Evolutionary conservation across 176 grass and related monocot species (phyloP), one percentile per base, ranked within the genome.

Genomic region (Eleusine indica): DNA sequence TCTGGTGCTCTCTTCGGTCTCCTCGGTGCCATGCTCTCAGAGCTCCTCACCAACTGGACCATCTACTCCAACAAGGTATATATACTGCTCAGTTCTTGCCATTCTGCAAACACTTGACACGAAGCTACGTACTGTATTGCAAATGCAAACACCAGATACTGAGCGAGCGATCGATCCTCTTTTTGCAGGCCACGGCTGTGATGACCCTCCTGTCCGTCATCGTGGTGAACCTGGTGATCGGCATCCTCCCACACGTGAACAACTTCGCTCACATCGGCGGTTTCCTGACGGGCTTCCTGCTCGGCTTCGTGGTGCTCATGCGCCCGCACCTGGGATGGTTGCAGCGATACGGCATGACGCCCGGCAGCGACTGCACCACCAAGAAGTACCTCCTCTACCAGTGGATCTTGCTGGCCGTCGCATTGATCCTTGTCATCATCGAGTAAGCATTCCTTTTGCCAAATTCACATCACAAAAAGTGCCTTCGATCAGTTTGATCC

Each of bases 191-290:
- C 49, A 89, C 86, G 1, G 93, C 93, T 25, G 77, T 92, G n/a
- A 46, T 70, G 3, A 96, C 93, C 66, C 89, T 99, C 37, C 76
- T 99, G 70, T 73, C 89, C 78, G 94, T 94, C 44, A 70, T 94
- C 39, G 89, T 60, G 60, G 89, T 99, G 32, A 99, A 99, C 86
- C 84, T 96, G 47, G 93, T 82, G 62, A 89, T 99, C 19, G 96
- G 96, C 56, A 96, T 99, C 82, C 81, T 99, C 46, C 96, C 96
- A 0, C 96, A 92, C 82, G 91, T 96, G 19, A 90, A 99, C 86
- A 99, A 96, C 84, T 91, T 90, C n/a, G 96, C 96, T 0, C 96
- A 99, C 76, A 94, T 99, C 25, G 93, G 96, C 0, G 96, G 96
- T 0, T 94, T 99, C 80, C 10, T 96, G 54, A 86, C 89, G 0